A percentile compares a stretch with the other conserved stretches of the same genome.
These are phyloP conservation scores for Malassezia brasiliensis DNA, from an alignment of 1,284 basidiomycete species.

Conservation along the genomic window DNA sequence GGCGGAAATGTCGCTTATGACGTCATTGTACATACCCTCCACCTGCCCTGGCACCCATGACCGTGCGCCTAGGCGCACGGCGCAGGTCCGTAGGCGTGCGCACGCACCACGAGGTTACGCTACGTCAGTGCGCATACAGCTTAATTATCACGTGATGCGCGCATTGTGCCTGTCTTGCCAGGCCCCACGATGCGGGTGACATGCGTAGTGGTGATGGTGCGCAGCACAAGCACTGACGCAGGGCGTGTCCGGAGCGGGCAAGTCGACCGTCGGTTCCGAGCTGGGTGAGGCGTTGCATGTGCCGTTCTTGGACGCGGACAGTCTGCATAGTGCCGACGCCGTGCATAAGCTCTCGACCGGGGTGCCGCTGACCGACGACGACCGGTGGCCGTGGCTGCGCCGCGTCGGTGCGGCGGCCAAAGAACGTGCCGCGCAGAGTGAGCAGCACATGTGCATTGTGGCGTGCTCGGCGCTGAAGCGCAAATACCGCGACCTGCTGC, in stretches of 20 bases:
- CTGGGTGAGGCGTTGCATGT: slow-evolving; percentile 58
- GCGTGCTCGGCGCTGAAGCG: slow-evolving; percentile 76
- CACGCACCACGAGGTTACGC: too few species aligned
- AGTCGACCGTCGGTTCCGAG: slow-evolving; percentile 67
- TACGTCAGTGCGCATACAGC: too few species aligned
- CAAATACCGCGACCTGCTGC: slow-evolving; percentile 68
- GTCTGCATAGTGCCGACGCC: slow-evolving; percentile 71
- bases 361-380: slow-evolving; percentile 62
- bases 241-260: slow-evolving; percentile 53
- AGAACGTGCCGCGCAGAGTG: slow-evolving; percentile 14
- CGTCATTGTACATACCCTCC: too few species aligned
- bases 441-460: slow-evolving; percentile 52
- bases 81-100: too few species aligned
- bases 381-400: slow-evolving; percentile 75
- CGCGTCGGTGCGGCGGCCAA: slow-evolving; percentile 60
- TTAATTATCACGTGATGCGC: too few species aligned
- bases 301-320: slow-evolving; percentile 80
- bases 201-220: slow-evolving; percentile 13
- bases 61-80: too few species aligned
- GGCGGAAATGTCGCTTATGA: too few species aligned
- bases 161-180: too few species aligned
- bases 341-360: slow-evolving; percentile 77
- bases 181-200: not conserved
- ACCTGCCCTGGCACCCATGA: too few species aligned
- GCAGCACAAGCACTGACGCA: not conserved